Conservation (phyloP, 2,329 filamentous ascomycete genomes). For the Fusarium duplospermum region DNA sequence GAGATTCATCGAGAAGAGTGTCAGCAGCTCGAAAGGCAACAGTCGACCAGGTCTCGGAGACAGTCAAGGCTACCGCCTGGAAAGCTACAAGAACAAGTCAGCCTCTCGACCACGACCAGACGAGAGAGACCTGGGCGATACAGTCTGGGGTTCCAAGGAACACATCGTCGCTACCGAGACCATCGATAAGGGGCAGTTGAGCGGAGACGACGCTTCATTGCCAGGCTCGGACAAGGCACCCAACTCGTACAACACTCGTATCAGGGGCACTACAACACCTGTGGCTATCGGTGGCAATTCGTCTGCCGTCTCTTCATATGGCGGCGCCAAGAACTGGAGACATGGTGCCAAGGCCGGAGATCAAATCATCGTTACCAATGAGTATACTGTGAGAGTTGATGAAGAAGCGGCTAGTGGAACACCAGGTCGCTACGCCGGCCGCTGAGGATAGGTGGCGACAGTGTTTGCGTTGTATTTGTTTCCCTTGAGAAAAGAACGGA, state of each 20-base stretch:
- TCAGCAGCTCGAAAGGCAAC: slow-evolving; percentile 8
- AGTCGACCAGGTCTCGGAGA: slow-evolving; percentile 6
- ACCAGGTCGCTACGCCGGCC: not conserved
- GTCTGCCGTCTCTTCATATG: not conserved
- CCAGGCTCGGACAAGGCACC: slow-evolving; percentile 2
- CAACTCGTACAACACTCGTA: not conserved
- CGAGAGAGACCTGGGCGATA: not conserved
- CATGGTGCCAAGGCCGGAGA: not conserved
- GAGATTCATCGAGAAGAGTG: slow-evolving; percentile 7
- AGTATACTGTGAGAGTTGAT: slow-evolving; percentile 5
- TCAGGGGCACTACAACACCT: not conserved
- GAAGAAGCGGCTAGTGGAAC: not conserved
- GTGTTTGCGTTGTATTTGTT: not conserved
- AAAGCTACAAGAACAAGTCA: slow-evolving; percentile 5
- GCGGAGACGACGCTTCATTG: not conserved
- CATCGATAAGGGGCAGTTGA: not conserved
- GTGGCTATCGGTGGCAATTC: not conserved
- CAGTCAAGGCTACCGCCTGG: slow-evolving; percentile 12
- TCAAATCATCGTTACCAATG: slow-evolving; percentile 6
- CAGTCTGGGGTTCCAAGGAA: slow-evolving; percentile 8
- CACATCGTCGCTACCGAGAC: slow-evolving; percentile 2
- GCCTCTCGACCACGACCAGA: not conserved
- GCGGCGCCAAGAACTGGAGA: slow-evolving; percentile 3
- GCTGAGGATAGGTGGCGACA: not conserved
- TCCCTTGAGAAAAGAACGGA: not conserved